phyloP scores from a whole-genome alignment of 148 eudicot species.

The Gaultheria prostrata region DNA sequence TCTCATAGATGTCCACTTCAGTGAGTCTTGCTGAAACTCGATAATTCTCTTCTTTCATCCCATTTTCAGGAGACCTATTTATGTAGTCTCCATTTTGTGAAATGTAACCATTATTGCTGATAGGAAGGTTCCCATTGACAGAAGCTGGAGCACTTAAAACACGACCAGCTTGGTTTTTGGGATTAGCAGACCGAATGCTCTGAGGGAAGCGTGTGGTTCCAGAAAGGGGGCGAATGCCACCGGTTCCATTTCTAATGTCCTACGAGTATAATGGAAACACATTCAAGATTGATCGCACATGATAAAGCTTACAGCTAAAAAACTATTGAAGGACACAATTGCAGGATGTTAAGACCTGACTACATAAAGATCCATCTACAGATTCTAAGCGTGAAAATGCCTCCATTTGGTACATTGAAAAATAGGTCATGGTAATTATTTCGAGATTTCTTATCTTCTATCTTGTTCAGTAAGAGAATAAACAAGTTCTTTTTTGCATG shows the following conservation, averaged over 20 bases:
- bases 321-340: background rate
- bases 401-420: background rate
- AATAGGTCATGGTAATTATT: background rate
- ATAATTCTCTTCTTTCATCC: slow-evolving; percentile 53
- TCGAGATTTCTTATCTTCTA: background rate
- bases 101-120: slow-evolving; percentile 33
- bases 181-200: slow-evolving; percentile 71
- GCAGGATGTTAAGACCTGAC: slow-evolving; percentile 6
- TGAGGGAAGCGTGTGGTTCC: slow-evolving; percentile 85
- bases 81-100: slow-evolving; percentile 43
- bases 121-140: slow-evolving; percentile 50
- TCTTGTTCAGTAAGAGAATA: background rate
- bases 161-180: slow-evolving; percentile 45
- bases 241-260: slow-evolving; percentile 77
- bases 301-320: background rate
- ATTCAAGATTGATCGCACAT: background rate
- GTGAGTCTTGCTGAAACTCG: slow-evolving; percentile 53
- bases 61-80: slow-evolving; percentile 46
- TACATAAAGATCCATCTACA: background rate
- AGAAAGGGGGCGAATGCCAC: slow-evolving; percentile 64
- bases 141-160: slow-evolving; percentile 48
- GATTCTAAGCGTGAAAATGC: background rate
- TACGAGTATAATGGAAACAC: slow-evolving; percentile 20
- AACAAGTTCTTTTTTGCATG: background rate
- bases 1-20: slow-evolving; percentile 74